These are phyloP conservation scores for Pezicula radicicola DNA, from an alignment of 2,329 filamentous ascomycete genomes.

Conservation along the genomic window DNA sequence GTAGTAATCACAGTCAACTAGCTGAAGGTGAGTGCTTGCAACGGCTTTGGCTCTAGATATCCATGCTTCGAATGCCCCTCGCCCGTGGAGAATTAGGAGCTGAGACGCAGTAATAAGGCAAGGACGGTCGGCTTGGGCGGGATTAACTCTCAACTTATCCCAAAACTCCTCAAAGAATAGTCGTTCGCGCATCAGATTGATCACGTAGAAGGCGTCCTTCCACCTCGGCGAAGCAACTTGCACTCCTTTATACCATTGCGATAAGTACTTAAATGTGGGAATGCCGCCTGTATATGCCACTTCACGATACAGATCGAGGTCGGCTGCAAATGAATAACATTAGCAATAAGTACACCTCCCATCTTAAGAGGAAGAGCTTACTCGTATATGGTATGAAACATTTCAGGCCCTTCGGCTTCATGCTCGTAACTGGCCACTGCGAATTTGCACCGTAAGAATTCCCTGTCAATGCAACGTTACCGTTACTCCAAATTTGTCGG, in stretches of 20 bases:
- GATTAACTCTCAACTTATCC: background rate
- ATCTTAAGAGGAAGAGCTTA: background rate
- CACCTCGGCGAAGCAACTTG: slow-evolving; percentile 2
- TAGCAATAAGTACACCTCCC: background rate
- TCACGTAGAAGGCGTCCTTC: slow-evolving; percentile 1
- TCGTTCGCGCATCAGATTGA: background rate
- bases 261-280: background rate
- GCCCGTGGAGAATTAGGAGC: slow-evolving; percentile 7
- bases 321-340: background rate
- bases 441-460: slow-evolving; percentile 24
- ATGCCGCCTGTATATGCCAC: slow-evolving; percentile 4
- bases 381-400: slow-evolving; percentile 8
- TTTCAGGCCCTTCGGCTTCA: slow-evolving; percentile 10
- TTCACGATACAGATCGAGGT: slow-evolving; percentile 8
- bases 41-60: background rate
- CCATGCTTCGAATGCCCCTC: slow-evolving; percentile 6
- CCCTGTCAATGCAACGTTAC: slow-evolving; percentile 29
- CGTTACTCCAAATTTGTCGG: slow-evolving; percentile 28
- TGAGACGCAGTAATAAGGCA: slow-evolving; percentile 6
- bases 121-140: background rate
- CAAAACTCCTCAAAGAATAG: slow-evolving; percentile 1
- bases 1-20: slow-evolving; percentile 3
- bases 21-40: slow-evolving; percentile 2
- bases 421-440: slow-evolving; percentile 15
- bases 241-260: slow-evolving; percentile 3